These are phyloP conservation scores for Rehmannia glutinosa DNA, from an alignment of 257 asterid species.

Conservation along the genomic window DNA sequence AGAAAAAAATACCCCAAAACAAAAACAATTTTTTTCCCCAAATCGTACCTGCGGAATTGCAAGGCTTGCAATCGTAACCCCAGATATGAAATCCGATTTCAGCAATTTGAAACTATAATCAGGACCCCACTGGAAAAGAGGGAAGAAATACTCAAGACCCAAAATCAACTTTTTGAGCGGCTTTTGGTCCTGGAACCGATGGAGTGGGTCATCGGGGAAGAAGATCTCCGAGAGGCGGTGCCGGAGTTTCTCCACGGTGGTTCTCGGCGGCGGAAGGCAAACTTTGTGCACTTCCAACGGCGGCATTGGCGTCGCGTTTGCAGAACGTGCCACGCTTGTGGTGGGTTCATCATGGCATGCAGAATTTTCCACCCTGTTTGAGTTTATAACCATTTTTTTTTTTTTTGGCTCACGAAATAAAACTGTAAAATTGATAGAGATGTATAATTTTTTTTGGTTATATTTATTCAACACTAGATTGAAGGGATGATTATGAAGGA, in stretches of 20 bases:
- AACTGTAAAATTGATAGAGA: too few relatives aligned
- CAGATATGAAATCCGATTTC: conserved; percentile 68
- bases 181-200: conserved; percentile 65
- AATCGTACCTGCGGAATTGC: conserved; percentile 73
- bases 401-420: too few relatives aligned
- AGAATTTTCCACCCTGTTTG: conserved; percentile 37
- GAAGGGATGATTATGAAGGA: not conserved
- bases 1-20: not conserved
- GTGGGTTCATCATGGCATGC: conserved; percentile 3
- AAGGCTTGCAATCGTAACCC: conserved; percentile 85
- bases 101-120: conserved; percentile 42
- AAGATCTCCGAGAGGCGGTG: conserved; percentile 61
- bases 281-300: conserved; percentile 53
- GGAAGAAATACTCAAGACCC: conserved; percentile 69
- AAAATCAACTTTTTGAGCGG: conserved; percentile 33
- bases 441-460: too few relatives aligned
- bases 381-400: conserved; percentile 33
- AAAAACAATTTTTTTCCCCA: not conserved
- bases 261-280: conserved; percentile 57
- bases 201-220: conserved; percentile 87
- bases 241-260: conserved; percentile 63
- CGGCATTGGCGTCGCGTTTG: conserved; percentile 12
- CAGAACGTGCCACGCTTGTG: not conserved
- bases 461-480: not conserved
- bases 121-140: conserved; percentile 81